These are phyloP conservation scores for Spinacia oleracea DNA, from an alignment of 179 eudicot species.

Conservation along the genomic window DNA sequence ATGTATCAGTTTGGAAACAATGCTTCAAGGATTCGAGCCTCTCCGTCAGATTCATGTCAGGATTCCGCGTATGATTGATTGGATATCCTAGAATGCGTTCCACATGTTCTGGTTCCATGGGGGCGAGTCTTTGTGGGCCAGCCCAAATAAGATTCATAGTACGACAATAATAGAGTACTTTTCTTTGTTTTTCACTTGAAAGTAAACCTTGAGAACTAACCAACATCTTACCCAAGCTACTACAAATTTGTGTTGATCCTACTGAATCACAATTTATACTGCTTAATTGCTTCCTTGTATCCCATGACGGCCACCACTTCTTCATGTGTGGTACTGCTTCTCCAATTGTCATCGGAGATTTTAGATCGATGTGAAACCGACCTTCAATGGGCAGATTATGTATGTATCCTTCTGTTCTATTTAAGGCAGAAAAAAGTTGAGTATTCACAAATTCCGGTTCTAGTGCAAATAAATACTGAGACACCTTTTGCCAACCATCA, in stretches of 20 bases:
- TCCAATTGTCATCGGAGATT: slow-evolving; percentile 69
- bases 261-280: slow-evolving; percentile 51
- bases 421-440: slow-evolving; percentile 70
- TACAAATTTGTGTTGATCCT: slow-evolving; percentile 56
- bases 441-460: slow-evolving; percentile 72
- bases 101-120: slow-evolving; percentile 65
- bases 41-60: slow-evolving; percentile 50
- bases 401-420: slow-evolving; percentile 79
- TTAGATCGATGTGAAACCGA: slow-evolving; percentile 56
- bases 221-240: slow-evolving; percentile 50
- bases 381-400: slow-evolving; percentile 79
- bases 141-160: slow-evolving; percentile 74
- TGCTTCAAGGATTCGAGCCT: slow-evolving; percentile 61
- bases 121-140: slow-evolving; percentile 55
- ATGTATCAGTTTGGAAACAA: slow-evolving; percentile 80
- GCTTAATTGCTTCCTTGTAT: slow-evolving; percentile 71
- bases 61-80: slow-evolving; percentile 50
- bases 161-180: slow-evolving; percentile 58
- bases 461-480: slow-evolving; percentile 66
- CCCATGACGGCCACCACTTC: slow-evolving; percentile 97
- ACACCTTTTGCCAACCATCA: slow-evolving; percentile 68
- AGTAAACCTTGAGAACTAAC: slow-evolving; percentile 46
- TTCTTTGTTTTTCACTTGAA: slow-evolving; percentile 59
- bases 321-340: slow-evolving; percentile 67
- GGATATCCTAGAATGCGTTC: slow-evolving; percentile 88